Percentiles rank a stretch among this genome's conserved stretches.
Conservation (phyloP, 1,139 yeast genomes). For the Saccharomyces hybrid region DNA sequence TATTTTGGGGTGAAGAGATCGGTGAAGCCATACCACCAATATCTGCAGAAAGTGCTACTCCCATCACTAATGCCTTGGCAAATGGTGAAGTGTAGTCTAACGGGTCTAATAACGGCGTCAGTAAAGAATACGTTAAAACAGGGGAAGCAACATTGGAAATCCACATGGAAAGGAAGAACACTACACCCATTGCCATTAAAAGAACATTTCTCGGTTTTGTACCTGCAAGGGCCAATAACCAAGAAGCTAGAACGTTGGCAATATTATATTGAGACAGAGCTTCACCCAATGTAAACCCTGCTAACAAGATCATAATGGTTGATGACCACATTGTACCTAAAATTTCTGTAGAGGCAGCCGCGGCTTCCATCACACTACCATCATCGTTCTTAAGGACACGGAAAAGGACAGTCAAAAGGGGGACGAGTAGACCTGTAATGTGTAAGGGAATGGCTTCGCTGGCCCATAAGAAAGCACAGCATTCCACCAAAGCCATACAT, state of each 20-base stretch:
- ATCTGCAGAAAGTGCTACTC: conserved; percentile 67
- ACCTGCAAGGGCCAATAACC: conserved; percentile 58
- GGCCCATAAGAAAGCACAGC: conserved; percentile 70
- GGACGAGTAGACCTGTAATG: conserved; percentile 58
- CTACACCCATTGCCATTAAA: conserved; percentile 58
- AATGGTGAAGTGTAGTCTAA: conserved; percentile 55
- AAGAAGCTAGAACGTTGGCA: conserved; percentile 60
- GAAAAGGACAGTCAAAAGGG: conserved; percentile 48
- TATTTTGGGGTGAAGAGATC: conserved; percentile 70
- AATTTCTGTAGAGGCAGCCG: conserved; percentile 48
- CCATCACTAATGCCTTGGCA: conserved; percentile 57
- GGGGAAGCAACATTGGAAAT: conserved; percentile 76
- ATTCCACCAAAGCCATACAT: conserved; percentile 60
- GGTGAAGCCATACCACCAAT: conserved; percentile 80
- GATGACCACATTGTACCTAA: conserved; percentile 67
- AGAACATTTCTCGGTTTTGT: conserved; percentile 57
- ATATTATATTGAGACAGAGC: conserved; percentile 64
- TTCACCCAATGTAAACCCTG: conserved; percentile 70
- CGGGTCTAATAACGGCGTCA: conserved; percentile 57
- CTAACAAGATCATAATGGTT: conserved; percentile 58
- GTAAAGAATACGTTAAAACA: conserved; percentile 59
- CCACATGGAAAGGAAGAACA: conserved; percentile 70
- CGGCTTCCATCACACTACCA: conserved; percentile 47
- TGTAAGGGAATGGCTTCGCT: conserved; percentile 67
- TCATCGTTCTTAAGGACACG: conserved; percentile 47